Conservation (phyloP, 2,329 filamentous ascomycete genomes). For the Amauroascus verrucosus region DNA sequence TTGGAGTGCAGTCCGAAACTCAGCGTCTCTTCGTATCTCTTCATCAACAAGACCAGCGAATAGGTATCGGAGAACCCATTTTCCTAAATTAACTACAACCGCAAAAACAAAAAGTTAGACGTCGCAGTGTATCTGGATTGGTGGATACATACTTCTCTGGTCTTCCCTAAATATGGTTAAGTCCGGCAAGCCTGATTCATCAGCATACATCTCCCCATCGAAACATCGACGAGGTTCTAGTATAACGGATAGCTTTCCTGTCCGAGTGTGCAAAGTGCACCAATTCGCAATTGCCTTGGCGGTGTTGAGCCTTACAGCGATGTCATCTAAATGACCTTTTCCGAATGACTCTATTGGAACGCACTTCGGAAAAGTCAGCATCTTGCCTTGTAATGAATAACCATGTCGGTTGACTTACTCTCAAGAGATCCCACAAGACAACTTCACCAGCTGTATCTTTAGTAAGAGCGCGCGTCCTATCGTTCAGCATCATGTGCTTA, state of each 20-base stretch:
- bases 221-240: slow-evolving; percentile 94
- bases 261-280: slow-evolving; percentile 91
- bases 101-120: neutral
- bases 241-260: slow-evolving; percentile 80
- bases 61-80: slow-evolving; percentile 88
- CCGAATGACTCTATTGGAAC: slow-evolving; percentile 83
- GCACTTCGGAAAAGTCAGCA: slow-evolving; percentile 49
- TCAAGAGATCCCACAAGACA: slow-evolving; percentile 84
- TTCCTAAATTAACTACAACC: slow-evolving; percentile 75
- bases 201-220: slow-evolving; percentile 92
- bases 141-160: slow-evolving; percentile 60
- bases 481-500: slow-evolving; percentile 85
- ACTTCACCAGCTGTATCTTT: slow-evolving; percentile 93
- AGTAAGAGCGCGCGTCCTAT: slow-evolving; percentile 78
- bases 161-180: slow-evolving; percentile 79
- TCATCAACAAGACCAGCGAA: slow-evolving; percentile 85
- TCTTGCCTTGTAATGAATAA: neutral
- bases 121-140: neutral
- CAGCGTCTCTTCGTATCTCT: slow-evolving; percentile 72
- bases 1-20: slow-evolving; percentile 59
- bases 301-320: slow-evolving; percentile 77
- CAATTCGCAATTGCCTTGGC: slow-evolving; percentile 84
- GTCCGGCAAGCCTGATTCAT: slow-evolving; percentile 67
- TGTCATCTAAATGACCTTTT: slow-evolving; percentile 86
- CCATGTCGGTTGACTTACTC: slow-evolving; percentile 42